Percentiles rank a stretch among this genome's conserved stretches.
Conservation (phyloP, 2,329 filamentous ascomycete genomes). For the Penicillium sp. region DNA sequence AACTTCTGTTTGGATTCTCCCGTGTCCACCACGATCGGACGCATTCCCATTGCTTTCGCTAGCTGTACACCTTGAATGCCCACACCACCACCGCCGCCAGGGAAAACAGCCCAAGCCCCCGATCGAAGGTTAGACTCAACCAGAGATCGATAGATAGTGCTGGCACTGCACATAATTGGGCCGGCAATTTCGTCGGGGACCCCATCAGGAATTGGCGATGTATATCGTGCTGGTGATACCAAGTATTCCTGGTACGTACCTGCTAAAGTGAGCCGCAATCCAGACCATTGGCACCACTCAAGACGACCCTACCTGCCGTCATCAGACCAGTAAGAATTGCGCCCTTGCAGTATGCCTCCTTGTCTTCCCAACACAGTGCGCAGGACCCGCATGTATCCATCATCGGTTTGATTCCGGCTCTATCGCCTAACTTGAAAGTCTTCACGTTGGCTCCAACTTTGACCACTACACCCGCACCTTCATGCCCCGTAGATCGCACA, state of each 20-base stretch:
- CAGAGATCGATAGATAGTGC: slow-evolving; percentile 58
- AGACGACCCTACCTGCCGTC: slow-evolving; percentile 35
- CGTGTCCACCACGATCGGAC: slow-evolving; percentile 56
- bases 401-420: slow-evolving; percentile 54
- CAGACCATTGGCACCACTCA: not conserved
- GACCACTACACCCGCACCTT: slow-evolving; percentile 59
- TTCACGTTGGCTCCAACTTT: slow-evolving; percentile 55
- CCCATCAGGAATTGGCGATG: slow-evolving; percentile 55
- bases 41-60: slow-evolving; percentile 56
- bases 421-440: slow-evolving; percentile 53
- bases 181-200: slow-evolving; percentile 56
- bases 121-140: slow-evolving; percentile 51
- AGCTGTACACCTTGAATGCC: slow-evolving; percentile 58
- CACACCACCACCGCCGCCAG: slow-evolving; percentile 51
- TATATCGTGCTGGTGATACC: slow-evolving; percentile 54
- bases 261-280: not conserved
- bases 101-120: slow-evolving; percentile 51
- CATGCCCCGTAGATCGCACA: slow-evolving; percentile 52
- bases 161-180: slow-evolving; percentile 60
- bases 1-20: slow-evolving; percentile 50
- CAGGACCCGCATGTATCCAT: slow-evolving; percentile 53
- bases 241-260: slow-evolving; percentile 62
- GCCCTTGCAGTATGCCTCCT: slow-evolving; percentile 49
- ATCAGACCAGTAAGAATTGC: slow-evolving; percentile 42
- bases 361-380: slow-evolving; percentile 51